phyloP scores from a whole-genome alignment of 129 eudicot species.

The Glebionis coronaria region DNA sequence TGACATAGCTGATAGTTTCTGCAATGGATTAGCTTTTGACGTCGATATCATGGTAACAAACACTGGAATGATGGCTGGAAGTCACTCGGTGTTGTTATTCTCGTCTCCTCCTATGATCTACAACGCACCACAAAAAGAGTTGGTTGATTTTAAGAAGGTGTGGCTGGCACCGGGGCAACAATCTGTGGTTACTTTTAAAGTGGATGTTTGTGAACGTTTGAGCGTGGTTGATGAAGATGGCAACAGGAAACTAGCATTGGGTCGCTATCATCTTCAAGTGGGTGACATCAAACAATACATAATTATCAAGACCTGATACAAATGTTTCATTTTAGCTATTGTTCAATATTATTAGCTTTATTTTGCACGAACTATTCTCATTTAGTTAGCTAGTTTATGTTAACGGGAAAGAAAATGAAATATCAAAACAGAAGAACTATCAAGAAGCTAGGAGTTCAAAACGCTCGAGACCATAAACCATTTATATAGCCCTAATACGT shows the following conservation, averaged over 20 bases:
- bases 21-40: conserved; percentile 21
- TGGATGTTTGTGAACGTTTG: conserved; percentile 28
- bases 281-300: conserved; percentile 24
- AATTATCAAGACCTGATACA: conserved; percentile 13
- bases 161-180: conserved; percentile 14
- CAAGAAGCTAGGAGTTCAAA: too few species aligned
- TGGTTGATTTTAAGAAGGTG: conserved; percentile 35
- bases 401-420: too few species aligned
- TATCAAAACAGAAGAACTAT: too few species aligned
- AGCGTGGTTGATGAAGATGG: conserved; percentile 36
- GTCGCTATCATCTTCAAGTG: conserved; percentile 24
- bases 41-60: conserved; percentile 31
- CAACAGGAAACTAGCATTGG: conserved; percentile 21
- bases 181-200: conserved; percentile 14
- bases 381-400: too few species aligned
- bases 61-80: conserved; percentile 29
- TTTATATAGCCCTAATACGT: too few species aligned
- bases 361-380: too few species aligned
- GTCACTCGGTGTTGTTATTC: conserved; percentile 36
- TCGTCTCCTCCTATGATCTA: conserved; percentile 26
- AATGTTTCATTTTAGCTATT: conserved; percentile 15
- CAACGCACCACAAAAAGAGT: conserved; percentile 24
- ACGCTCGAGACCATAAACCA: too few species aligned
- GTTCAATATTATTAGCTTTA: neutral
- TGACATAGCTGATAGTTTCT: conserved; percentile 22